Evolutionary conservation across 768 basidiomycete species (phyloP), one percentile per base, ranked within the genome.

Genomic region (Cantharellus anzutake): DNA sequence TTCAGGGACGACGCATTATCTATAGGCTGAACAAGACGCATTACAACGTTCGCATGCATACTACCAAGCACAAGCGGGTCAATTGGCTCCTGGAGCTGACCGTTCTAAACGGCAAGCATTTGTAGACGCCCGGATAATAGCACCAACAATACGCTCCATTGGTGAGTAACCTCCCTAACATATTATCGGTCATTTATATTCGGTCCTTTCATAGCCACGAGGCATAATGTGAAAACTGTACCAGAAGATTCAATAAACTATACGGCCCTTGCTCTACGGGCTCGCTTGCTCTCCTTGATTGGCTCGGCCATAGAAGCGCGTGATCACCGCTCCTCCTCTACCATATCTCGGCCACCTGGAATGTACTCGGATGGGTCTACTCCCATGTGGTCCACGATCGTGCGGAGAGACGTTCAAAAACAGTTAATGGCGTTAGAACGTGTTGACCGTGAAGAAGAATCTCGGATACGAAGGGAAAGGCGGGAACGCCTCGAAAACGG

Each of bases 371-470:
- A 35, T 35, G 52, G 48, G 29, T 44, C 41, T 37, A 75, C 76
- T 1, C 84, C 90, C 1, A 87, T 92, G 83, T 94, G 89, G 87
- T 78, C 78, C 56, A 75, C 88, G 59, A 71, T 81, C 5, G 78
- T 94, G 5, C 77, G 82, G n/a, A 79, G 75, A 41, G 89, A 94
- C 65, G 77, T 88, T 4, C 81, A 77, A 37, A 91, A 88, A 69
- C 84, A 88, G 70, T 73, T 90, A 0, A 75, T 76, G 0, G 79
- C 78, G 14, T 70, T 94, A 38, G 90, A 94, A 70, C 80, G 78
- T 62, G 76, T 77, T 4, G 89, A 93, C 66, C 73, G 86, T 53
- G 91, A 91, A 64, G 91, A 94, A 58, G 90, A 94, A 71, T 77
- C 78, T 68, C 75, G 75, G 61, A 71, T 84, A 52, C 75, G 89